Percentiles rank a stretch among this genome's conserved stretches.
Evolutionary conservation across 1,139 yeast genomes (phyloP).

Genomic region (Barnettozyma hawaiiensis): DNA sequence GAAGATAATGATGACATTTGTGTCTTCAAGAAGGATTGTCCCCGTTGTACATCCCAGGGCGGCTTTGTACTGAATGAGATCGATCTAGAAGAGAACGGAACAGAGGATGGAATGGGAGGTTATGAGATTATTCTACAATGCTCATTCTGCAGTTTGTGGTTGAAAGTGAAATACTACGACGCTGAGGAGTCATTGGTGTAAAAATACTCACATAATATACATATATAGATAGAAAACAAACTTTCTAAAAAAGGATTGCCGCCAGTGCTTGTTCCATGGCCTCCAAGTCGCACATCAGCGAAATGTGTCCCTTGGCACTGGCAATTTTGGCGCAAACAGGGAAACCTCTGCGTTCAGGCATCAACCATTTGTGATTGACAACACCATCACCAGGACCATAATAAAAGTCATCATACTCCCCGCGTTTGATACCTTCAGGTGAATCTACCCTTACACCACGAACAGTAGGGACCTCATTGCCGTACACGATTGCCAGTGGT

Average conservation of each 20-base stretch:
- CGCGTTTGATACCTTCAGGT: constrained; percentile 57
- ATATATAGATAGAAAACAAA: no score
- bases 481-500: constrained; percentile 77
- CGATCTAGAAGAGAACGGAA: constrained; percentile 50
- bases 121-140: constrained; percentile 74
- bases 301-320: constrained; percentile 71
- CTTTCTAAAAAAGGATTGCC: constrained; percentile 40
- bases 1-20: constrained; percentile 21
- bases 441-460: constrained; percentile 67
- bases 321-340: constrained; percentile 63
- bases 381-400: constrained; percentile 96
- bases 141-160: constrained; percentile 76
- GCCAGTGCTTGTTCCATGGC: constrained; percentile 66
- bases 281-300: constrained; percentile 65
- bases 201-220: no score
- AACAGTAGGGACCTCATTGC: constrained; percentile 78
- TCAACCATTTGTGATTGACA: constrained; percentile 71
- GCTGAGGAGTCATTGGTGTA: constrained; percentile 27
- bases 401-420: constrained; percentile 67
- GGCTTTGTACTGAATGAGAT: constrained; percentile 57
- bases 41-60: constrained; percentile 55
- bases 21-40: constrained; percentile 54
- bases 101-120: constrained; percentile 47
- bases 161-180: constrained; percentile 62
- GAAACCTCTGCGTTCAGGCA: constrained; percentile 74